These are phyloP conservation scores for Citrus hindsii DNA, from an alignment of 345 rosid species.

Conservation along the genomic window DNA sequence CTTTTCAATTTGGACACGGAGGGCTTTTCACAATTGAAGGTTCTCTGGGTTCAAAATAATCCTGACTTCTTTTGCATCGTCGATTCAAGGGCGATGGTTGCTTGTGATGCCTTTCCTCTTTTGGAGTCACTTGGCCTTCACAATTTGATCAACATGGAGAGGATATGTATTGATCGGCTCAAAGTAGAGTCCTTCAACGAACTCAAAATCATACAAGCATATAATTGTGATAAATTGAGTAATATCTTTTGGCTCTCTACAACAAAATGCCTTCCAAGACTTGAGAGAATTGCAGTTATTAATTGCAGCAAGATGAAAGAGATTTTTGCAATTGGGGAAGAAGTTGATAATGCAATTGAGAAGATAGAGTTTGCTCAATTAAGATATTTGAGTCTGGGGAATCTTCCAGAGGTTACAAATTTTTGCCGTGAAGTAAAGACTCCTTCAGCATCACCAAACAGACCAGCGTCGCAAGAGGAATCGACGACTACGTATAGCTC, in stretches of 20 bases:
- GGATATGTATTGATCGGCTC: no score
- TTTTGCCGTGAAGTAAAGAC: background rate
- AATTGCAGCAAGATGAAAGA: no score
- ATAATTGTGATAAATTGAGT: no score
- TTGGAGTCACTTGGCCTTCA: slow-evolving; percentile 9
- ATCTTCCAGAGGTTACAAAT: background rate
- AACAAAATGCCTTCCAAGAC: background rate
- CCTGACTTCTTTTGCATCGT: background rate
- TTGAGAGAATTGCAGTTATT: no score
- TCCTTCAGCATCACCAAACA: no score
- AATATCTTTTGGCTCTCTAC: no score
- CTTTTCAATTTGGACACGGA: no score
- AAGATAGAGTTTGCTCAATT: background rate
- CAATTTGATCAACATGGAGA: background rate
- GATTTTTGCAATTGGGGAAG: no score
- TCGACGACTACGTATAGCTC: no score
- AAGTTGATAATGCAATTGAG: background rate
- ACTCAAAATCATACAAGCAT: no score
- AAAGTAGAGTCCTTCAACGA: no score
- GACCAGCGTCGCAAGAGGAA: no score
- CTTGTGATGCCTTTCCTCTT: slow-evolving; percentile 2
- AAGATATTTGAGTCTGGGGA: background rate
- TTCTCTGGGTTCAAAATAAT: background rate
- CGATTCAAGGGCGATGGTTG: background rate
- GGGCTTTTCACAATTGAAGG: background rate